Base-by-base conservation (phyloP, 2,329 filamentous ascomycete genomes). In the Lachnum nothofagi region DNA sequence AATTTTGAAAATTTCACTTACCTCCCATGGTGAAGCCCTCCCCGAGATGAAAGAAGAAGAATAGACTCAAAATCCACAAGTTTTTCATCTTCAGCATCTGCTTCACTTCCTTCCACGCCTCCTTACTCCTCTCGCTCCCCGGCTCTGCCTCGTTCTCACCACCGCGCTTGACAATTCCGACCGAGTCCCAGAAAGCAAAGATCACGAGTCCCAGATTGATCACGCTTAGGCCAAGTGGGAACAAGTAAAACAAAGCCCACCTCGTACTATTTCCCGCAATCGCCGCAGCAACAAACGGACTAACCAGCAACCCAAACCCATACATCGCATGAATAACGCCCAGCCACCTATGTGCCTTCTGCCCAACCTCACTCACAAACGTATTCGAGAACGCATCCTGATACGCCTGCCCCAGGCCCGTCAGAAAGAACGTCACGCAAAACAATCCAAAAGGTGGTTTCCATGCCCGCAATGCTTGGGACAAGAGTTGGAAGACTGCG, bases 371-470 rank as follows among this genome's bases (percentile, higher is more conserved):
- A 0, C 75, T 71, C 0, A 83, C 79, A 49, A 79, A 85, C 0
- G 79, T 78, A 49, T 86, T 85, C 1, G 76, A 74, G 19, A 83
- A 78, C 0, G 80, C 76, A 54, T 86, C 82, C 51, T 85, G 79
- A 48, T 77, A 83, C 0, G 77, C 82, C 60, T 83, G 79, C 0
- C 82, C 81, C 0, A 82, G 58, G 8, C 75, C 76, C 1, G 76
- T 74, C 6, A 84, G 52, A 63, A 77, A 78, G 60, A 84, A 85
- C 0, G 77, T 79, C 2, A 75, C 60, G 0, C 73, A 74, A 48
- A 78, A 85, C 0, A 84, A 65, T 0, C 70, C 68, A 42, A 84
- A 82, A 0, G 78, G 77, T 0, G 80, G 74, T 1, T 67, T 66
- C 78, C 78, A 83, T 5, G 71, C 68, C 0, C 82, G 72, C 1